phyloP scores from a whole-genome alignment of 495 filamentous ascomycete genomes.

The Acidiella bohemica region DNA sequence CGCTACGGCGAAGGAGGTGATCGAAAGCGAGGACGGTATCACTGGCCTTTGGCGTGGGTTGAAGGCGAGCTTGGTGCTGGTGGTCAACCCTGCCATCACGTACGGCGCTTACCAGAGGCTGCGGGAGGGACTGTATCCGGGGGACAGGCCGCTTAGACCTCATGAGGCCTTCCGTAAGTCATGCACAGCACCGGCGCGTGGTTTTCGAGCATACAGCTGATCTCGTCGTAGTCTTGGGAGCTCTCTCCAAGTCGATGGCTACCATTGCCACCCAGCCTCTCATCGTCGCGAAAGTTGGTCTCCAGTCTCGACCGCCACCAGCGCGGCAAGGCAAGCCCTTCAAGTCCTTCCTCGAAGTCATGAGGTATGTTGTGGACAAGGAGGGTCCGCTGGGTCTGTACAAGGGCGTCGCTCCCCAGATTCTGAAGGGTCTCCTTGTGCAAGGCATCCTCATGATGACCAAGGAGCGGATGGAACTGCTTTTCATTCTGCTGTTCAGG shows the following conservation, averaged over 20 bases:
- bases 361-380: constrained; percentile 79
- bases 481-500: constrained; percentile 76
- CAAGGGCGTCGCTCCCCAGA: constrained; percentile 93
- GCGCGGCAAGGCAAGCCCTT: constrained; percentile 79
- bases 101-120: constrained; percentile 94
- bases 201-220: neutral
- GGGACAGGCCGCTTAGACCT: constrained; percentile 60
- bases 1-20: constrained; percentile 78
- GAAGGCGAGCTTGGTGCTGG: constrained; percentile 91
- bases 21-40: constrained; percentile 80
- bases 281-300: constrained; percentile 94
- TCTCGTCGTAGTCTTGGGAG: constrained; percentile 56
- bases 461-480: constrained; percentile 88
- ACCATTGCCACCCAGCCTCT: constrained; percentile 89
- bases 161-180: constrained; percentile 84
- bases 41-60: constrained; percentile 85
- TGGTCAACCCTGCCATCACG: constrained; percentile 94
- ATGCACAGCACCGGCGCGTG: too few relatives aligned
- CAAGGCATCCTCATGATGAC: constrained; percentile 99
- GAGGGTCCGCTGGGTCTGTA: constrained; percentile 75
- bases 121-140: constrained; percentile 63
- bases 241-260: constrained; percentile 82
- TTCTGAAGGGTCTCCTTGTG: constrained; percentile 82
- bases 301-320: constrained; percentile 85
- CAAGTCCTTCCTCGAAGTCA: constrained; percentile 88